Base-by-base conservation (phyloP, 2,329 filamentous ascomycete genomes). In the Botryotinia globosa region DNA sequence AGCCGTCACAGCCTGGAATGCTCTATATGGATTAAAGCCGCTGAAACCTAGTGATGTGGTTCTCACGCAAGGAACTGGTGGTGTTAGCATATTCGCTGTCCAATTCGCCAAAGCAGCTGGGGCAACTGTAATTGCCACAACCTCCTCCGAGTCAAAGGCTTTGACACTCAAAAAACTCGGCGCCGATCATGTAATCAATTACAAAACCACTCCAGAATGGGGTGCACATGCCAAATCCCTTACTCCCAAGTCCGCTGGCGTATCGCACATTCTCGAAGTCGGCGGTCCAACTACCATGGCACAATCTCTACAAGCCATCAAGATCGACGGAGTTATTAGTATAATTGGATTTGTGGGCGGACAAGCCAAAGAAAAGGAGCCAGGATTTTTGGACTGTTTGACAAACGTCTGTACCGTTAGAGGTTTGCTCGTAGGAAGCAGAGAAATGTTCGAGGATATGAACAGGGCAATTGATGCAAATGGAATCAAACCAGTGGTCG, bases 1-100 rank as follows among this genome's bases (percentile, higher is more conserved):
- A 0, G 86, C 83, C 1, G 73, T 89, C 18, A 88, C 87, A 0
- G 85, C 86, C 2, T 89, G 87, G 87, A 89, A 89, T 75, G 85
- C 85, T 10, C 79, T 89, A 5, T 88, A 86, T 68, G 87, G 87
- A 63, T 85, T 75, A 67, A 79, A 82, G 81, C 71, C 75, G 2
- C 61, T 82, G 34, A 75, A 69, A 4, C 77, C 81, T 0, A 82
- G 82, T 0, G 77, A 84, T 12, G 79, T 78, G 73, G 82, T 85
- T 0, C 77, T 85, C 12, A 82, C 81, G 0, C 82, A 83, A 70
- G 84, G 83, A 12, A 84, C 83, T 1, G 83, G 84, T 1, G 84
- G 83, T 4, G 83, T 85, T 4, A 81, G 79, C 58, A 78, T 80
- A 20, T 81, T 81, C 56, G 80, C 80, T 1, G 42, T 83, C 1